Evolutionary conservation across 169 alveolate genomes (phyloP), one percentile per base, ranked within the genome.

Genomic region (Plasmodium sp.): DNA sequence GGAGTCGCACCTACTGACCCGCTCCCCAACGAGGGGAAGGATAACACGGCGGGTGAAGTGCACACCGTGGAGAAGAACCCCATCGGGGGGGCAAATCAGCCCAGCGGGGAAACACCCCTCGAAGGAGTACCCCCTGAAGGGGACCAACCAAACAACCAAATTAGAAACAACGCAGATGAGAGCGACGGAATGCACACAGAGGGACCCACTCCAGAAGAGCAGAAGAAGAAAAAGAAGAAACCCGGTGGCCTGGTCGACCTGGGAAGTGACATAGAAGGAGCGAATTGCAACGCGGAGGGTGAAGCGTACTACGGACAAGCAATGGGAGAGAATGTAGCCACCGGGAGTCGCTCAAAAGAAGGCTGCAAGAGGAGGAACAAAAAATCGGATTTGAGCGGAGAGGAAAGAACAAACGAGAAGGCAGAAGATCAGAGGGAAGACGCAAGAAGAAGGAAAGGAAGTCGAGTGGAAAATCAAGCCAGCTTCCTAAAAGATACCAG

Each of bases 401-500:
- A 62, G 4, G 75, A 81, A 81, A 81, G 33, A 27, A 77, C 62
- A 3, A 77, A 41, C n/a, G 67, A 39, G 36, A 79, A 41, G 33
- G 56, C 7, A 43, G 71, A 36, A 6, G 5, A 48, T 31, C 41
- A 10, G 58, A 14, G 12, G 43, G 58, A 33, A 27, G 62, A 41
- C 5, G 54, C 5, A 10, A 41, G 86, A 81, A 6, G 33, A 14
- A 18, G 62, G 79, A 41, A 43, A 62, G 27, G 71, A 33, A 5
- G 56, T 45, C 34, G 27, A 62, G 36, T 22, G 36, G 43, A 74
- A 51, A 75, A 45, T 14, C 81, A 75, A 73, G 71, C 56, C 4
- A 84, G 62, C 7, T 85, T 43, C 79, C 39, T 77, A 48, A 85
- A 85, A 85, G 93, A 85, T n/a, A 74, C 93, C 36, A 67, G 75